phyloP scores from a whole-genome alignment of 176 grass and related monocot species.

The Canna indica region DNA sequence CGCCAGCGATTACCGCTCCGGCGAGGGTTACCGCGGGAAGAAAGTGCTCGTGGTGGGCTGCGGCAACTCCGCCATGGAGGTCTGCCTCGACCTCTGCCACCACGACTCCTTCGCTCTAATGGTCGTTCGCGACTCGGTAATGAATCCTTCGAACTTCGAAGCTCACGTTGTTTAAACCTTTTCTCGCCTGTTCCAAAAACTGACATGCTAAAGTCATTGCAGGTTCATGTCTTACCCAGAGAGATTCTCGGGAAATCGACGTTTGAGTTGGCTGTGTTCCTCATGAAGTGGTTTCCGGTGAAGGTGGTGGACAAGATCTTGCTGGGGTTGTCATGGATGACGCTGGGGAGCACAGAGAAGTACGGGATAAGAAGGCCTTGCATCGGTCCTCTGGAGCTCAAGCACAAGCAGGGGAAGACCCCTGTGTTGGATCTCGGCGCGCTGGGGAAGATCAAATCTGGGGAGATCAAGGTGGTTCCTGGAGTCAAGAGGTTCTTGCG shows the following conservation, averaged over 20 bases:
- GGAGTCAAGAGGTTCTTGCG: conserved; percentile 26
- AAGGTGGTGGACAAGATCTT: conserved; percentile 29
- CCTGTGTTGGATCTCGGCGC: conserved; percentile 36
- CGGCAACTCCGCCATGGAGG: conserved; percentile 46
- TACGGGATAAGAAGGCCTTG: conserved; percentile 27
- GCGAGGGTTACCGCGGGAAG: conserved; percentile 32
- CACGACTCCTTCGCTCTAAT: conserved; percentile 31
- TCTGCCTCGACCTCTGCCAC: conserved; percentile 46
- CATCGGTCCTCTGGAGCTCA: conserved; percentile 40
- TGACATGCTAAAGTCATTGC: no score
- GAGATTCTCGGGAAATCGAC: conserved; percentile 40
- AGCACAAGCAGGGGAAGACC: conserved; percentile 30
- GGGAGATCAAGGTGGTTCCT: conserved; percentile 37
- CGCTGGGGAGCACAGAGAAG: conserved; percentile 24
- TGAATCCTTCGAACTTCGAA: neutral
- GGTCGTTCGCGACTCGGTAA: conserved; percentile 38
- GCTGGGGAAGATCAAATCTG: conserved; percentile 31
- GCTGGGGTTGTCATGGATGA: conserved; percentile 21
- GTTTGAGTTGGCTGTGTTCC: conserved; percentile 25
- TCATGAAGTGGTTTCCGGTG: conserved; percentile 35
- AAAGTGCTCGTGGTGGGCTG: conserved; percentile 35
- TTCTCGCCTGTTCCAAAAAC: no score
- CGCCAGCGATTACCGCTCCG: conserved; percentile 35
- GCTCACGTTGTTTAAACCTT: neutral
- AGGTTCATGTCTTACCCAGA: conserved; percentile 34